A percentile compares a stretch with the other conserved stretches of the same genome.
These are phyloP conservation scores for Candida schatavii DNA, from an alignment of 805 yeast genomes.

Conservation along the genomic window DNA sequence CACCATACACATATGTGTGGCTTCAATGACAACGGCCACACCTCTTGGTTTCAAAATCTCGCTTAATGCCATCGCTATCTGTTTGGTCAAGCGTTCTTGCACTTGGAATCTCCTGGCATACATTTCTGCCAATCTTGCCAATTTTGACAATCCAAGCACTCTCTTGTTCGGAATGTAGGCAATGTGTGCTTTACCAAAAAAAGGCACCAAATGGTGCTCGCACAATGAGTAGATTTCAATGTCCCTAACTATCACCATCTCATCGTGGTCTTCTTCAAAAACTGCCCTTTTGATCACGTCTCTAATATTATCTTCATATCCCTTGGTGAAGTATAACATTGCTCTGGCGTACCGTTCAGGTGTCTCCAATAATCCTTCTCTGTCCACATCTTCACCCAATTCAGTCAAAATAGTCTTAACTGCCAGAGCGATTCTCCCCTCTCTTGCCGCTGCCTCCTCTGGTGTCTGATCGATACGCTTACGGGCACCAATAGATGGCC, in stretches of 20 bases:
- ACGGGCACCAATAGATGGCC: conserved; percentile 91
- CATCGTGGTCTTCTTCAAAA: conserved; percentile 97
- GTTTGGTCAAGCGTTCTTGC: conserved; percentile 96
- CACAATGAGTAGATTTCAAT: conserved; percentile 90
- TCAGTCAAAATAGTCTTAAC: conserved; percentile 75
- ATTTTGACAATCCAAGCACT: conserved; percentile 87
- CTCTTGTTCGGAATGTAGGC: conserved; percentile 96
- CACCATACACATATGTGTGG: conserved; percentile 99
- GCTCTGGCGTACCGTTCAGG: conserved; percentile 97
- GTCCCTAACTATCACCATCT: conserved; percentile 96
- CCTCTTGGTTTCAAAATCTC: conserved; percentile 93
- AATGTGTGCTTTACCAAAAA: conserved; percentile 94
- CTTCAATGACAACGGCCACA: conserved; percentile 97
- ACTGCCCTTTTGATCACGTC: conserved; percentile 94
- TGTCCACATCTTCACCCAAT: conserved; percentile 82
- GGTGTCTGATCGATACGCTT: conserved; percentile 64
- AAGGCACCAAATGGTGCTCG: conserved; percentile 97
- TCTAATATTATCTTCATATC: conserved; percentile 90
- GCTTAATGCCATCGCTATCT: conserved; percentile 91
- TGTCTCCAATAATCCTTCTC: conserved; percentile 91
- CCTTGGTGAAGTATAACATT: conserved; percentile 92
- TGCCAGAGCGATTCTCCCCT: conserved; percentile 77
- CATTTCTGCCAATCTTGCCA: conserved; percentile 97
- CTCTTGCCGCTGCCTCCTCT: conserved; percentile 65
- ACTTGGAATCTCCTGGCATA: conserved; percentile 93